A percentile compares a stretch with the other conserved stretches of the same genome.
phyloP scores from a whole-genome alignment of 2,329 filamentous ascomycete species.

The Knufia petricola region DNA sequence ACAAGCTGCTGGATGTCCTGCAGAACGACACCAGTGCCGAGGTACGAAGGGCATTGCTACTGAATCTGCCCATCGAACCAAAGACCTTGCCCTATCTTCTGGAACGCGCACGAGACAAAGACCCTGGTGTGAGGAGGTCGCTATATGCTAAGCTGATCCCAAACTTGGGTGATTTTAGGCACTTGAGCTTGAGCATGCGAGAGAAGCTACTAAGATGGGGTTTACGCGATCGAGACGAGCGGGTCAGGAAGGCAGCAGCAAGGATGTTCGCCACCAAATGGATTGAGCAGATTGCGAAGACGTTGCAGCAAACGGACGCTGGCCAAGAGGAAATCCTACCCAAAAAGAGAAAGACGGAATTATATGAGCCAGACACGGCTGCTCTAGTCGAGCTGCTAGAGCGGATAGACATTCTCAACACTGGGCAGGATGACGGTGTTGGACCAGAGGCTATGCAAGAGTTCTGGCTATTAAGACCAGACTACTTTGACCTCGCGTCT shows the following conservation, averaged over 20 bases:
- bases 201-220: conserved; percentile 96
- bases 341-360: conserved; percentile 39
- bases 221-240: conserved; percentile 84
- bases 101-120: conserved; percentile 81
- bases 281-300: conserved; percentile 87
- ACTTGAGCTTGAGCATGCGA: conserved; percentile 84
- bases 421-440: conserved; percentile 79
- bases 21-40: conserved; percentile 93
- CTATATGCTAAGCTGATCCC: conserved; percentile 83
- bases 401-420: conserved; percentile 85
- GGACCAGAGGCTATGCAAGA: conserved; percentile 88
- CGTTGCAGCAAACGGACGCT: conserved; percentile 27
- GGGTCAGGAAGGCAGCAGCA: conserved; percentile 82
- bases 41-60: conserved; percentile 74
- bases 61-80: conserved; percentile 81
- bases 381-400: conserved; percentile 83
- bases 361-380: conserved; percentile 56
- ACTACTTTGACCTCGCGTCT: conserved; percentile 37
- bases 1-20: conserved; percentile 76
- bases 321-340: conserved; percentile 40
- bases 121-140: conserved; percentile 70
- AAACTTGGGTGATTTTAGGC: conserved; percentile 83
- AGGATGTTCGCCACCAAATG: conserved; percentile 89
- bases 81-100: conserved; percentile 76
- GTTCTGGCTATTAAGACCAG: conserved; percentile 85